phyloP scores from a whole-genome alignment of 2,329 filamentous ascomycete genomes.

The Talaromyces sp. region DNA sequence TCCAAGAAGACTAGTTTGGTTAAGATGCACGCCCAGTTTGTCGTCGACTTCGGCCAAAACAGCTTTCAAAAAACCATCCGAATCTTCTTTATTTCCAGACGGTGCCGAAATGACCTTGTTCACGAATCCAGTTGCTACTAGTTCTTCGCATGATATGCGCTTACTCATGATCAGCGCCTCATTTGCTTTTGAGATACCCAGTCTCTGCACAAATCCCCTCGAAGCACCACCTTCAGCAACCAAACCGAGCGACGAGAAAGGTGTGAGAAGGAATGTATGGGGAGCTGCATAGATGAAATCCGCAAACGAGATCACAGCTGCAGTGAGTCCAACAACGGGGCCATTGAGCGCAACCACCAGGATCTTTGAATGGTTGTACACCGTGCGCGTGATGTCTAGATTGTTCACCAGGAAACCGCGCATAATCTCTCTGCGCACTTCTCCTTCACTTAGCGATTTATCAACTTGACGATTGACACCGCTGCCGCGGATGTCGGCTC shows the following conservation, averaged over 20 bases:
- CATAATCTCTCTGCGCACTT: slow-evolving; percentile 58
- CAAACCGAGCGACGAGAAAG: slow-evolving; percentile 80
- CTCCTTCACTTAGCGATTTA: slow-evolving; percentile 29
- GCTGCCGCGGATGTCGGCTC: slow-evolving; percentile 14
- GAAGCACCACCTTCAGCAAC: slow-evolving; percentile 85
- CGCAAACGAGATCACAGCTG: slow-evolving; percentile 74
- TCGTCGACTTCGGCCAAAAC: slow-evolving; percentile 81
- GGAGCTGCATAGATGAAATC: slow-evolving; percentile 91
- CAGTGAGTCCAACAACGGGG: slow-evolving; percentile 81
- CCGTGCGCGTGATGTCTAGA: slow-evolving; percentile 82
- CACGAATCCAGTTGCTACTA: slow-evolving; percentile 74
- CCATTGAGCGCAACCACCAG: slow-evolving; percentile 89
- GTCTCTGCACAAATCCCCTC: slow-evolving; percentile 70
- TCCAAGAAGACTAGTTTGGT: slow-evolving; percentile 70
- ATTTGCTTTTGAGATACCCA: slow-evolving; percentile 79
- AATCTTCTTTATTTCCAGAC: slow-evolving; percentile 57
- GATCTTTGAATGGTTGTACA: slow-evolving; percentile 92
- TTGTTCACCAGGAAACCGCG: slow-evolving; percentile 76
- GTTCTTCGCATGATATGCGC: slow-evolving; percentile 67
- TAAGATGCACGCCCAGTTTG: slow-evolving; percentile 72
- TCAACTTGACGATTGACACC: slow-evolving; percentile 26
- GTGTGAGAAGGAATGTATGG: slow-evolving; percentile 79
- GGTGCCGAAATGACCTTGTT: slow-evolving; percentile 71
- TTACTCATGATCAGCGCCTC: slow-evolving; percentile 92
- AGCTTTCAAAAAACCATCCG: slow-evolving; percentile 64